Evolutionary conservation across 345 rosid genomes (phyloP).

Genomic region (Acer campestre): DNA sequence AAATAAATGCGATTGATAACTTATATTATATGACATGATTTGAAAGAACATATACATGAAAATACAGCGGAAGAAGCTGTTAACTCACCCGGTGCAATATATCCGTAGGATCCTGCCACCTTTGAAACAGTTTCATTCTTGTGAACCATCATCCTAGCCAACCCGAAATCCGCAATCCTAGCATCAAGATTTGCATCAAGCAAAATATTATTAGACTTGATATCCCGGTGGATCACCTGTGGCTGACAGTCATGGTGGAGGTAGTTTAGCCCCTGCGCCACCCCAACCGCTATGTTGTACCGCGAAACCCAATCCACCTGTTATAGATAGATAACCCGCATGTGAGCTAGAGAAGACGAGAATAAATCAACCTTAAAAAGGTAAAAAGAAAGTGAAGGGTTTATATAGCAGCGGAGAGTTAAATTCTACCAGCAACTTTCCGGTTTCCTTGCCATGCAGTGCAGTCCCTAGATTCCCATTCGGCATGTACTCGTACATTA

Average conservation of each 20-base stretch:
- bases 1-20: neutral
- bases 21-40: no score
- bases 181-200: constrained; percentile 74
- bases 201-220: constrained; percentile 85
- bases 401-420: neutral
- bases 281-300: constrained; percentile 81
- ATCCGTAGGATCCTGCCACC: constrained; percentile 95
- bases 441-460: constrained; percentile 65
- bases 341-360: neutral
- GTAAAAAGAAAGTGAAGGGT: neutral
- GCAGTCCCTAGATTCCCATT: constrained; percentile 83
- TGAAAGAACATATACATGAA: no score
- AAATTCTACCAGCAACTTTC: constrained; percentile 42
- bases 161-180: constrained; percentile 86
- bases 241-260: constrained; percentile 88
- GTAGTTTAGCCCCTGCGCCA: constrained; percentile 86
- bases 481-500: constrained; percentile 82
- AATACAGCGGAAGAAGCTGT: neutral
- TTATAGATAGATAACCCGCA: neutral
- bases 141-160: constrained; percentile 83
- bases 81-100: constrained; percentile 77
- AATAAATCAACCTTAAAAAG: neutral
- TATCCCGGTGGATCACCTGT: constrained; percentile 86
- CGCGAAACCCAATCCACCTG: constrained; percentile 83
- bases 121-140: constrained; percentile 84